Percentiles rank a stretch among this genome's conserved stretches.
Conservation (phyloP, 495 filamentous ascomycete genomes). For the Annulohypoxylon nitens region DNA sequence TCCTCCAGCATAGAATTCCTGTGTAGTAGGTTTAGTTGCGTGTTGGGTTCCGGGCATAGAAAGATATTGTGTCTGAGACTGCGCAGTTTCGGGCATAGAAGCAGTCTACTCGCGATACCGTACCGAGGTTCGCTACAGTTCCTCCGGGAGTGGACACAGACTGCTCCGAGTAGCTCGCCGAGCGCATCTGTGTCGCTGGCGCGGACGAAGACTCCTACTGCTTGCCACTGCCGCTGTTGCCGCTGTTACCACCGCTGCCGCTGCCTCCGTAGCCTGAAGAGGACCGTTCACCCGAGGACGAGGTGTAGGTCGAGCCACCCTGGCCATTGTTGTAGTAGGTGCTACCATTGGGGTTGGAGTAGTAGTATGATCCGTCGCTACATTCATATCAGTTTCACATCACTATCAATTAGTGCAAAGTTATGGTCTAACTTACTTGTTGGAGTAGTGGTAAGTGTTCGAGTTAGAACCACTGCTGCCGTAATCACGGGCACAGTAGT, state of each 20-base stretch:
- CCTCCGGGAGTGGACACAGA: neutral
- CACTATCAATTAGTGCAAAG: neutral
- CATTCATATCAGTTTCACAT: neutral
- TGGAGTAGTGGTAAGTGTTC: conserved; percentile 71
- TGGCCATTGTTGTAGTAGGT: conserved; percentile 62
- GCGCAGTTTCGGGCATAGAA: neutral
- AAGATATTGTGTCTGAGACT: neutral
- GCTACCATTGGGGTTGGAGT: conserved; percentile 67
- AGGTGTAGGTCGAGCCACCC: conserved; percentile 59
- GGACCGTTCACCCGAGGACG: conserved; percentile 50
- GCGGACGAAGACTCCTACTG: conserved; percentile 10
- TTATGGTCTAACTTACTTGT: conserved; percentile 53
- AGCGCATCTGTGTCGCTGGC: neutral
- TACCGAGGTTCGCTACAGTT: neutral
- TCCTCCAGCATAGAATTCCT: neutral
- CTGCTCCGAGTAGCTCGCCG: neutral
- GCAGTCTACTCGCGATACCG: conserved; percentile 7
- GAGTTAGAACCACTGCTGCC: conserved; percentile 58
- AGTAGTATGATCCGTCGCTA: conserved; percentile 71
- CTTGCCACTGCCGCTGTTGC: conserved; percentile 25
- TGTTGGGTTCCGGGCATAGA: conserved; percentile 7
- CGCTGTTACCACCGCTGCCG: conserved; percentile 20
- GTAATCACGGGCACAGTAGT: conserved; percentile 68
- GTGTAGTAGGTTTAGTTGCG: neutral
- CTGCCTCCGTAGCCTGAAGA: conserved; percentile 46